Base-by-base conservation (phyloP, 371 early-diverging fungal genomes). In the Syncephalastrum sp. region DNA sequence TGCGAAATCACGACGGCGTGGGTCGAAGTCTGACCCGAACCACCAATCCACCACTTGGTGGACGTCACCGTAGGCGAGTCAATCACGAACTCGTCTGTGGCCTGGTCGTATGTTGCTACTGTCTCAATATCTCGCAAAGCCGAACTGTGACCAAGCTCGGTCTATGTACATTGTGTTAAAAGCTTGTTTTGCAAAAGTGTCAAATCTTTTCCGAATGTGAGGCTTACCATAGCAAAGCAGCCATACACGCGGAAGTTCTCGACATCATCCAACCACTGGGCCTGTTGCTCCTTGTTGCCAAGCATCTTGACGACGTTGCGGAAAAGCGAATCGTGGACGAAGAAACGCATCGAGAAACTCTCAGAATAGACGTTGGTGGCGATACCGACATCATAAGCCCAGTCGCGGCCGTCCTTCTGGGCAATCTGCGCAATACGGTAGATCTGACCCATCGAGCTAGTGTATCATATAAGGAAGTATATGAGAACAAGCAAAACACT, bases 11-110 rank as follows among this genome's bases (percentile, higher is more conserved):
- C 75, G 7, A 81, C 79, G 62, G 87, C 79, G 63, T 91, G 91
- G 1, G 91, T 89, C 23, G 92, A 88, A 6, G 89, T 83, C 63
- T 91, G 88, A 6, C 84, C 91, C 12, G 90, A 84, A 59, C 91
- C 91, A 49, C 96, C 96, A 68, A 94, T 93, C 94, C 94, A 94
- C 93, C 94, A 94, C 73, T 91, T 95, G 16, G 94, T 91, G n/a
- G 93, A 70, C 2, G 92, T 90, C 33, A 94, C 68, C 1, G 87
- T 82, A 6, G 94, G 94, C 4, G 95, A 90, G 59, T 94, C 87
- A 63, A 95, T 79, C 24, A 91, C 79, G 58, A 87, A 94, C 61
- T 92, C 88, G 62, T 92, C 90, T 1, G 85, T 79, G 12, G 75
- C 72, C 41, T 73, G 72, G 66, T 91, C 89, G 61, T 82, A 91